Evolutionary conservation across 805 yeast genomes (phyloP).

Genomic region (Lipomyces sp.): DNA sequence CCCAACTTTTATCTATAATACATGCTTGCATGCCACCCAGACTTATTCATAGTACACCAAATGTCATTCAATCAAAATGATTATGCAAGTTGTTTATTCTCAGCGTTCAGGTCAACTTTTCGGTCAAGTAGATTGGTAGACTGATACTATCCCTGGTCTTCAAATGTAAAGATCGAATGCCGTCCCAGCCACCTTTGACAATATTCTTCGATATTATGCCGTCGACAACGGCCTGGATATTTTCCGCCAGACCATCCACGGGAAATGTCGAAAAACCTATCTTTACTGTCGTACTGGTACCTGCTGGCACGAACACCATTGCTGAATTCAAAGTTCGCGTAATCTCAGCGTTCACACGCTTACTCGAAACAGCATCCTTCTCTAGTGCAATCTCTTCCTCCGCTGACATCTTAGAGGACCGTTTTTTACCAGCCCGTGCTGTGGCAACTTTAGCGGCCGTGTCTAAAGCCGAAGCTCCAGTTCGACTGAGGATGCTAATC

Average conservation of each 20-base stretch:
- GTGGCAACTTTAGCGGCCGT: slow-evolving; percentile 17
- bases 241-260: slow-evolving; percentile 60
- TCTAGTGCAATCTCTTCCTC: slow-evolving; percentile 37
- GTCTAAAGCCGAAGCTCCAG: slow-evolving; percentile 12
- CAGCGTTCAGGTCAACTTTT: slow-evolving; percentile 49
- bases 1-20: slow-evolving; percentile 4
- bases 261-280: slow-evolving; percentile 61
- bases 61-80: background rate
- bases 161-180: slow-evolving; percentile 55
- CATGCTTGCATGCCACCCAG: background rate
- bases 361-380: slow-evolving; percentile 52
- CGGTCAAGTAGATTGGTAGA: slow-evolving; percentile 77
- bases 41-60: background rate
- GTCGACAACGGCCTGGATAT: slow-evolving; percentile 60
- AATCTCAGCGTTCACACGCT: slow-evolving; percentile 62
- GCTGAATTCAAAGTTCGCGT: slow-evolving; percentile 63
- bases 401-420: slow-evolving; percentile 10
- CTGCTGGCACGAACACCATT: slow-evolving; percentile 70
- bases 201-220: slow-evolving; percentile 36
- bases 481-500: slow-evolving; percentile 51
- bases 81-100: background rate
- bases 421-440: slow-evolving; percentile 23
- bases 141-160: slow-evolving; percentile 78
- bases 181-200: slow-evolving; percentile 43
- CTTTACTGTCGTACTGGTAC: slow-evolving; percentile 66